Evolutionary conservation across 108 stramenopile species (phyloP), one percentile per base, ranked within the genome.

Genomic region (Cyclostephanos invisitatus): DNA sequence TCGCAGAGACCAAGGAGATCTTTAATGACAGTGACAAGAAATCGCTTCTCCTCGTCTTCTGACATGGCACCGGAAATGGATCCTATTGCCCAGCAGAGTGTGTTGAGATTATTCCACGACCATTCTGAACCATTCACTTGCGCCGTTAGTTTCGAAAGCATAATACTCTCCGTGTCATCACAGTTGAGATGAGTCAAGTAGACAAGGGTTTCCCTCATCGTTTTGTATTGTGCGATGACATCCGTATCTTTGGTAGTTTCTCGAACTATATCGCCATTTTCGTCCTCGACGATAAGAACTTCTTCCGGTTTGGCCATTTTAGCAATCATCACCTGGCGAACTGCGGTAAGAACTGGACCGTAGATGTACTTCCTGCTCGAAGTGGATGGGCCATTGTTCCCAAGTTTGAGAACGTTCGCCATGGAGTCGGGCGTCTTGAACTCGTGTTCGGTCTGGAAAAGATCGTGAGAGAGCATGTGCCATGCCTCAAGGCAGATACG

Each of bases 271-370:
- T 98, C 96, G 48, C 99, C 99, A 69, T 97, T 96, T 68, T 99
- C 99, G 74, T 98, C 98, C 76, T 98, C 98, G 3, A 98, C 98
- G 75, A 99, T 93, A 67, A 99, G 87, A 17, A 99, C 99, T 83
- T 99, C 99, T 74, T 99, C 98, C n/a, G 99, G 99, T 75, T 99
- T 99, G 67, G 97, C 97, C 99, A 99, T 99, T 72, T 90, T 94
- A 24, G 91, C 86, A 78, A 99, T 98, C 88, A 98, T 93, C 21
- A 99, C 97, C 28, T 89, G 86, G 42, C 98, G 94, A 7, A 97
- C 93, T 15, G 93, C 93, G 17, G 87, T 90, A 40, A 98, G 82
- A 37, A 98, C 86, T 8, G 84, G 82, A n/a, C 79, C 86, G 66
- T 98, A 97, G 62, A 92, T 75, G 58, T 79, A 89, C 57, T 96